Percentiles rank a stretch among this genome's conserved stretches.
Evolutionary conservation across 2,329 filamentous ascomycete genomes (phyloP).

Genomic region (Arachnopeziza araneosa): DNA sequence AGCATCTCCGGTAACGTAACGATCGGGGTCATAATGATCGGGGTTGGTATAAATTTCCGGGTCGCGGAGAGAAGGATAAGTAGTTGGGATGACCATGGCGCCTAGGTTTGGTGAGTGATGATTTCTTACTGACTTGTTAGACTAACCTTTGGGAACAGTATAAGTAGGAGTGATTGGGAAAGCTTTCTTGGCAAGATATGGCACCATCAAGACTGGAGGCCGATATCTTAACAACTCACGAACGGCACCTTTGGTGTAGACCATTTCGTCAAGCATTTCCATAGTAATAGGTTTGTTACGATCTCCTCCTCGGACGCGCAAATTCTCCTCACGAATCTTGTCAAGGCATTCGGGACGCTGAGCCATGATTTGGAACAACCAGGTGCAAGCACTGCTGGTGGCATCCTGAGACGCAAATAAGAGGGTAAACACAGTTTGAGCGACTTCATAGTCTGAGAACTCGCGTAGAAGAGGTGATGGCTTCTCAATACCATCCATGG

Average conservation of each 20-base stretch:
- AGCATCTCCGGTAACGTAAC: conserved; percentile 85
- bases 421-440: conserved; percentile 92
- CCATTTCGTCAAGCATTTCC: conserved; percentile 82
- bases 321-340: conserved; percentile 86
- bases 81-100: conserved; percentile 90
- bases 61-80: conserved; percentile 86
- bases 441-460: conserved; percentile 87
- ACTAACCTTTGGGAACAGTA: conserved; percentile 79
- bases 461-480: conserved; percentile 75
- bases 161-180: conserved; percentile 87
- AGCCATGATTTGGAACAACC: conserved; percentile 91
- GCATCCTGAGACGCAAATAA: conserved; percentile 97
- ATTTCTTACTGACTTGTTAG: background rate
- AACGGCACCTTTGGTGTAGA: conserved; percentile 86
- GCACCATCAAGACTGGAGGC: conserved; percentile 94
- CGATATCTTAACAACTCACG: conserved; percentile 89
- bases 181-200: conserved; percentile 88
- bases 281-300: conserved; percentile 65
- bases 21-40: conserved; percentile 82
- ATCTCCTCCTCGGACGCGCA: conserved; percentile 69
- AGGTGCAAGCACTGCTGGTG: conserved; percentile 87
- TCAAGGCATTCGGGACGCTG: conserved; percentile 90
- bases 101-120: conserved; percentile 38
- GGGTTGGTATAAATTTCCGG: conserved; percentile 88
- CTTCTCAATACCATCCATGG: conserved; percentile 68